These are phyloP conservation scores for Canavalia ensiformis DNA, from an alignment of 306 rosid genomes.

Conservation along the genomic window DNA sequence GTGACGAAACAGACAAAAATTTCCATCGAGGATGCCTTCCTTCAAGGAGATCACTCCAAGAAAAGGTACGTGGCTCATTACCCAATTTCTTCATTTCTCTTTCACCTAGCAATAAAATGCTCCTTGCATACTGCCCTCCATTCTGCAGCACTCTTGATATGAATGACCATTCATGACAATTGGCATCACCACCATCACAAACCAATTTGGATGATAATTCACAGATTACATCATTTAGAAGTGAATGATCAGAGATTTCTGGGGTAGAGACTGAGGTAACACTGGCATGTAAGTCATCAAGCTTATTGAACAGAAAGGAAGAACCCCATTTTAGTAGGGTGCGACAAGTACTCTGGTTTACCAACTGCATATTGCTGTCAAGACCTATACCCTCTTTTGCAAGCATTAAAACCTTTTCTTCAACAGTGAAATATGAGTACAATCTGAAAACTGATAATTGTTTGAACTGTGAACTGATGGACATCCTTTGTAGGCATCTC, in stretches of 20 bases:
- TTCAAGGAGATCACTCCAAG: constrained; percentile 68
- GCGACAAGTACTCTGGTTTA: constrained; percentile 55
- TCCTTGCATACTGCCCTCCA: constrained; percentile 62
- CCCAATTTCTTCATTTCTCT: constrained; percentile 48
- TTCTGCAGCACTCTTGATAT: constrained; percentile 60
- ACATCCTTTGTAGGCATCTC: constrained; percentile 71
- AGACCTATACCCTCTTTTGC: constrained; percentile 69
- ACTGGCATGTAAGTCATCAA: constrained; percentile 63
- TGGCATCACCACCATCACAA: constrained; percentile 45
- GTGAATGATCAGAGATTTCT: constrained; percentile 50
- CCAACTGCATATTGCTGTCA: constrained; percentile 53
- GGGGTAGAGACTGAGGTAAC: constrained; percentile 36
- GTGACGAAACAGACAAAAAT: constrained; percentile 61
- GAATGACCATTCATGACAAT: constrained; percentile 46
- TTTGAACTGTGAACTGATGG: constrained; percentile 63
- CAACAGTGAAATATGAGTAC: constrained; percentile 69
- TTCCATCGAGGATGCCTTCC: constrained; percentile 68
- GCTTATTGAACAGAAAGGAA: constrained; percentile 61
- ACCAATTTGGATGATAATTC: constrained; percentile 63
- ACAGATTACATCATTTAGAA: constrained; percentile 56
- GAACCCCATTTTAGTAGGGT: constrained; percentile 74
- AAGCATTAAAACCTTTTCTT: constrained; percentile 72
- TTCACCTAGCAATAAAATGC: constrained; percentile 60
- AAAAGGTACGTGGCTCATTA: constrained; percentile 50
- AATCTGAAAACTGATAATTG: constrained; percentile 69